Base-by-base conservation (phyloP, 2,329 filamentous ascomycete species). In the Colletotrichum sp. region DNA sequence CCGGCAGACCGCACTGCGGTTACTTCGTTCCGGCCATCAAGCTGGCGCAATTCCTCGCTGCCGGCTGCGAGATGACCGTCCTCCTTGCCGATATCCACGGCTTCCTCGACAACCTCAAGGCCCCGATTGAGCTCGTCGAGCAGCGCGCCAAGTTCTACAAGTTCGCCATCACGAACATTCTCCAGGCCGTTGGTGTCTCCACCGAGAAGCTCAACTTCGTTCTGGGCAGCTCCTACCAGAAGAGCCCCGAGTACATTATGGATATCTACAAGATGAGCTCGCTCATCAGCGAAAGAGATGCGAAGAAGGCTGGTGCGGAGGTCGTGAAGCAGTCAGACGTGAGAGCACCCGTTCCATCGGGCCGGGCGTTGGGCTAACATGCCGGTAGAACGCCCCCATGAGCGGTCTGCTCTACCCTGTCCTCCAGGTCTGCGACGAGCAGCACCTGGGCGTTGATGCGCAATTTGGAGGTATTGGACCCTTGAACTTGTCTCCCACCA, bases 1-100 rank as follows among this genome's bases (percentile, higher is more conserved):
- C 95, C 0, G 95, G 95, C n/a, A 90, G 93, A 74, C 95, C 95
- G 69, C 96, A 98, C 83, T 94, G 92, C 82, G 96, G 95, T 78
- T 98, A 98, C 88, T 94, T 98, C 76, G 93, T 97, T 12, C 93
- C 95, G 8, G 93, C 94, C 78, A 91, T 98, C 81, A 98, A 98
- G 85, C 93, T 98, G 76, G 95, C 95, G 51, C 93, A 98, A 82
- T 92, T 98, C 80, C 91, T 98, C 38, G 90, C 91, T 43, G 95
- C 96, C 34, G 95, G 93, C 47, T 98, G 95, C 86, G 90, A 95
- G 73, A 91, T 97, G 73, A 94, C 91, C 70, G 89, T 97, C 73
- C 91, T 97, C 43, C 91, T 97, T 73, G 93, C 91, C 82, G 91
- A 94, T 77, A 89, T 94, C 58, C 92, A 94, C 83, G 94, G 91